These are phyloP conservation scores for Barnettozyma sucrosica DNA, from an alignment of 805 yeast species.

Conservation along the genomic window DNA sequence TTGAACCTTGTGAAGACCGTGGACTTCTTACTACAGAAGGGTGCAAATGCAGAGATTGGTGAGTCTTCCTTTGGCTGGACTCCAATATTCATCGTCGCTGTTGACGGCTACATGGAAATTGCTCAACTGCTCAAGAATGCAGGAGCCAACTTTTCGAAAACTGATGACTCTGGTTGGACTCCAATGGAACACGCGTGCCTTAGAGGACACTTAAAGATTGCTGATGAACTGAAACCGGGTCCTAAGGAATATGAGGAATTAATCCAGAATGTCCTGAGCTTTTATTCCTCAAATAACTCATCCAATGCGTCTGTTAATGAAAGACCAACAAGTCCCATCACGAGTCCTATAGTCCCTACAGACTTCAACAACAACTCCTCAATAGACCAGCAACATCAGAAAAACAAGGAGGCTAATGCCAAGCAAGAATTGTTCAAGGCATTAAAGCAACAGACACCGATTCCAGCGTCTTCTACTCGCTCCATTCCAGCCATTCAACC, in stretches of 20 bases:
- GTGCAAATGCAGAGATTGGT: slow-evolving; percentile 70
- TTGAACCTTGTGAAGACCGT: slow-evolving; percentile 50
- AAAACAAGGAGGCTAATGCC: slow-evolving; percentile 15
- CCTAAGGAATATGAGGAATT: slow-evolving; percentile 31
- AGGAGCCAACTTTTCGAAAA: slow-evolving; percentile 48
- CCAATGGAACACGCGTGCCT: slow-evolving; percentile 96
- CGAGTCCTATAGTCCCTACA: neutral
- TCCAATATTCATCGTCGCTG: slow-evolving; percentile 84
- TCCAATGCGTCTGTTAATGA: slow-evolving; percentile 16
- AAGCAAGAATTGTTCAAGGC: slow-evolving; percentile 17
- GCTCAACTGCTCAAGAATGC: slow-evolving; percentile 47
- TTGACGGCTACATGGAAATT: slow-evolving; percentile 65
- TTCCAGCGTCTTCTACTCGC: neutral
- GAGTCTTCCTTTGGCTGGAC: slow-evolving; percentile 90
- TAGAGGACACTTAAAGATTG: slow-evolving; percentile 75
- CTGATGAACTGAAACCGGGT: slow-evolving; percentile 52
- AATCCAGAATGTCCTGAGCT: slow-evolving; percentile 3
- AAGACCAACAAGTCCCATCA: slow-evolving; percentile 1
- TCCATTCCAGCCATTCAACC: slow-evolving; percentile 1
- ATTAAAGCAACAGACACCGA: slow-evolving; percentile 5
- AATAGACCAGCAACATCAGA: slow-evolving; percentile 16
- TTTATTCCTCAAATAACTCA: slow-evolving; percentile 7
- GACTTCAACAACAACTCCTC: slow-evolving; percentile 12
- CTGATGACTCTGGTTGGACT: slow-evolving; percentile 90
- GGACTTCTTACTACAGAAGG: slow-evolving; percentile 44